Percentiles rank a stretch among this genome's conserved stretches.
Evolutionary conservation across 805 yeast species (phyloP).

Genomic region (Ogataea allantospora): DNA sequence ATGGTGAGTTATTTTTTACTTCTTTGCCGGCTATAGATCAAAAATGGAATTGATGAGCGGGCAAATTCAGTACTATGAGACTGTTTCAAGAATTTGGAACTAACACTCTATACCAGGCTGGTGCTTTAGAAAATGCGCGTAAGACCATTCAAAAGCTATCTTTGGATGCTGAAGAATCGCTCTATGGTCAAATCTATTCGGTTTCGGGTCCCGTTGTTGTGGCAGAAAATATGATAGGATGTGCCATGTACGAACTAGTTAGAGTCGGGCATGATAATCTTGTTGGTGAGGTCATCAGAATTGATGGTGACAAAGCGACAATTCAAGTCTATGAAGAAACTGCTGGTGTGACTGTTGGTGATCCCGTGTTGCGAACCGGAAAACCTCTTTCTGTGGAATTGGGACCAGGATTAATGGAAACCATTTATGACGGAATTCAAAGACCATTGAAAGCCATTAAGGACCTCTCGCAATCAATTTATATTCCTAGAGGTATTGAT

Average conservation of each 20-base stretch:
- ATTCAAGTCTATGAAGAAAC: constrained; percentile 99
- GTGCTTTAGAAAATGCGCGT: constrained; percentile 96
- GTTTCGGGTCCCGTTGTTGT: constrained; percentile 98
- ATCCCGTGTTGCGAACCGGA: constrained; percentile 97
- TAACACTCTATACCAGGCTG: constrained; percentile 55
- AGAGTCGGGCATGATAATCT: constrained; percentile 95
- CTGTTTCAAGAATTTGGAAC: not conserved
- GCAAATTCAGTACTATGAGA: not conserved
- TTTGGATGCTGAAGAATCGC: constrained; percentile 70
- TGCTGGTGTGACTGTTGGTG: constrained; percentile 98
- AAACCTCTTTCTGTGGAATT: constrained; percentile 98
- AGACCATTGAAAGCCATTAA: constrained; percentile 95
- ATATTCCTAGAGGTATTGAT: constrained; percentile 98
- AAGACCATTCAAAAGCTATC: constrained; percentile 86
- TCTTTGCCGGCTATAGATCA: not conserved
- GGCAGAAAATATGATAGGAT: constrained; percentile 98
- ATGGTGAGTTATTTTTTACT: constrained; percentile 3
- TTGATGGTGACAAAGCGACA: constrained; percentile 94
- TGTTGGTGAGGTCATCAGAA: constrained; percentile 98
- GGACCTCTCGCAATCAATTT: constrained; percentile 84
- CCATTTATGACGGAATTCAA: constrained; percentile 98
- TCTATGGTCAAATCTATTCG: constrained; percentile 86
- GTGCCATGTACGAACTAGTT: constrained; percentile 99
- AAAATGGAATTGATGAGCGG: too few species aligned
- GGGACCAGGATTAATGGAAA: constrained; percentile 99